Evolutionary conservation across 192 early-diverging fungal species (phyloP).

Genomic region (Gigaspora rosea): DNA sequence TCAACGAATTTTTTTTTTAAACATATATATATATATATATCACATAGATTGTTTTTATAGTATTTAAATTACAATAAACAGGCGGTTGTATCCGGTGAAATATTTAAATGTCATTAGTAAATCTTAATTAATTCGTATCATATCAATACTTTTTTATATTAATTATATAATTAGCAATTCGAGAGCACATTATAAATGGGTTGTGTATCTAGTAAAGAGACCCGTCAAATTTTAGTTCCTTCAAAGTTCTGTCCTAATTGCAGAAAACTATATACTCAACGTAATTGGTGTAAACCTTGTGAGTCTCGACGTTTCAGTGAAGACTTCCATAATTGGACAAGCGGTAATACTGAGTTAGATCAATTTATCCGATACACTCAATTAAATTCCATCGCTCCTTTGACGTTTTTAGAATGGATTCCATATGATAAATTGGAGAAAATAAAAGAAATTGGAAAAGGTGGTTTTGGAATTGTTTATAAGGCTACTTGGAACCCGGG

Average conservation of each 20-base stretch:
- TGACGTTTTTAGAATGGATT: conserved; percentile 28
- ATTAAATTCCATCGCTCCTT: conserved; percentile 13
- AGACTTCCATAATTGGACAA: conserved; percentile 26
- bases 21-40: no score
- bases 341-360: conserved; percentile 13
- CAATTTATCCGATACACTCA: conserved; percentile 10
- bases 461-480: conserved; percentile 25
- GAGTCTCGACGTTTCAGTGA: conserved; percentile 5
- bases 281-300: conserved; percentile 23
- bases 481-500: conserved; percentile 17
- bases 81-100: no score
- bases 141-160: no score
- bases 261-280: conserved; percentile 16
- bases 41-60: no score
- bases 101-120: no score
- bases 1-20: no score
- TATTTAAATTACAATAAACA: no score
- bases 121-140: no score
- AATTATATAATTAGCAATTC: no score
- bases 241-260: conserved; percentile 16
- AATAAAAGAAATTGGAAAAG: conserved; percentile 7
- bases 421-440: conserved; percentile 27
- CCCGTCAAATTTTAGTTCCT: not conserved
- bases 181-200: not conserved
- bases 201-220: conserved; percentile 6